Evolutionary conservation across 495 filamentous ascomycete genomes (phyloP).

Genomic region (Recurvomyces mirabilis): DNA sequence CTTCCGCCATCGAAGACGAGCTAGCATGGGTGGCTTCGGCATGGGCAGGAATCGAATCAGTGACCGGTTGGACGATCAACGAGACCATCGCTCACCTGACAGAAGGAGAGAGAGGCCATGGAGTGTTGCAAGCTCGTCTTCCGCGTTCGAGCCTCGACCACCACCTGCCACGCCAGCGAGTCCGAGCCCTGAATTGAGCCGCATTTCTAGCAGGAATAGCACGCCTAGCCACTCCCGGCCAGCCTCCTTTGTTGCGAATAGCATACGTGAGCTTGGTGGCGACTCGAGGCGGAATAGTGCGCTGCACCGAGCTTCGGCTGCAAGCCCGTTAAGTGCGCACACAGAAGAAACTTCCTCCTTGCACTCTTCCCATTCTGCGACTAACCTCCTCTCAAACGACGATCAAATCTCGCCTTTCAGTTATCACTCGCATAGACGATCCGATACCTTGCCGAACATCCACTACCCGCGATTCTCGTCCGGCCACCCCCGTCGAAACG

Average conservation of each 20-base stretch:
- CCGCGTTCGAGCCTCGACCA: constrained; percentile 42
- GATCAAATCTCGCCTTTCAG: constrained; percentile 3
- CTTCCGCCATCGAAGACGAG: constrained; percentile 41
- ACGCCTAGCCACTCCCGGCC: constrained; percentile 35
- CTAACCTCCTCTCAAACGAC: constrained; percentile 10
- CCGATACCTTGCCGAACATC: constrained; percentile 19
- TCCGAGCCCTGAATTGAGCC: constrained; percentile 40
- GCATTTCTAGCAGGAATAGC: constrained; percentile 44
- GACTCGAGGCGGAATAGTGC: constrained; percentile 20
- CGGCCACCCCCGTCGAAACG: constrained; percentile 52
- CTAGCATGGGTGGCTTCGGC: constrained; percentile 40
- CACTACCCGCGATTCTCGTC: constrained; percentile 45
- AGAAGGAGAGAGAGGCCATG: constrained; percentile 20
- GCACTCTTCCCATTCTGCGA: constrained; percentile 20
- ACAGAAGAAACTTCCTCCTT: constrained; percentile 19
- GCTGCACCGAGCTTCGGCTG: constrained; percentile 14
- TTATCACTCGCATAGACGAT: constrained; percentile 12
- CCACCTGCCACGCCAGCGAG: constrained; percentile 62
- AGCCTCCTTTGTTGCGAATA: constrained; percentile 36
- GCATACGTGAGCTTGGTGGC: constrained; percentile 8
- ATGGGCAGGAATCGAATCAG: constrained; percentile 19
- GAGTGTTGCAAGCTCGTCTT: constrained; percentile 19
- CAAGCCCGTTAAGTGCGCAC: constrained; percentile 16
- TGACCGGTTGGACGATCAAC: constrained; percentile 26
- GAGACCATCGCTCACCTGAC: constrained; percentile 38